These are phyloP conservation scores for Pythium folliculosum DNA, from an alignment of 352 stramenopile species.

Conservation along the genomic window DNA sequence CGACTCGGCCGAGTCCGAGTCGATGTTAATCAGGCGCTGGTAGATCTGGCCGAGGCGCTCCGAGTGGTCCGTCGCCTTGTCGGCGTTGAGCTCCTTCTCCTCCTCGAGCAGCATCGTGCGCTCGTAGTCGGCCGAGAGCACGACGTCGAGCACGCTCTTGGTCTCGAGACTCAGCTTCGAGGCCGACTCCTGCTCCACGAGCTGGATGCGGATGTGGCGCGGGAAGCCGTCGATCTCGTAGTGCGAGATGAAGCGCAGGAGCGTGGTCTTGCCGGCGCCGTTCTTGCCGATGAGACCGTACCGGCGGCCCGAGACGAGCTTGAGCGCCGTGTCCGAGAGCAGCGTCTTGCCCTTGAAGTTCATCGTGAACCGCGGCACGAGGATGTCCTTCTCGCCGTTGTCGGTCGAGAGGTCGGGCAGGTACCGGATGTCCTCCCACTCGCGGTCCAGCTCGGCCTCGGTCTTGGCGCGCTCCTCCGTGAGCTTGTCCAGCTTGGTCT, in stretches of 20 bases:
- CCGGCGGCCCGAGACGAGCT: slow-evolving; percentile 78
- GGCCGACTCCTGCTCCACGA: slow-evolving; percentile 94
- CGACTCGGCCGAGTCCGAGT: slow-evolving; percentile 89
- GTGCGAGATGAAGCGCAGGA: slow-evolving; percentile 95
- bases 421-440: slow-evolving; percentile 80
- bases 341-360: slow-evolving; percentile 92
- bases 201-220: slow-evolving; percentile 93
- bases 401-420: slow-evolving; percentile 77
- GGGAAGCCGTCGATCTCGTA: slow-evolving; percentile 97
- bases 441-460: slow-evolving; percentile 66
- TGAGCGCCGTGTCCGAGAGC: slow-evolving; percentile 84
- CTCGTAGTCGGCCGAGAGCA: slow-evolving; percentile 95
- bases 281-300: slow-evolving; percentile 96
- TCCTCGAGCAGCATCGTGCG: slow-evolving; percentile 89
- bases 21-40: slow-evolving; percentile 88
- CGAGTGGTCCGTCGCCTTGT: slow-evolving; percentile 61
- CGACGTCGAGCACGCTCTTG: slow-evolving; percentile 92
- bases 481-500: slow-evolving; percentile 68
- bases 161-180: slow-evolving; percentile 81
- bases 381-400: slow-evolving; percentile 86
- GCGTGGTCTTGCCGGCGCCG: slow-evolving; percentile 93
- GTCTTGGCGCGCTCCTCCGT: slow-evolving; percentile 56
- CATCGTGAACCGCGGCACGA: slow-evolving; percentile 86
- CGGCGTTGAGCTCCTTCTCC: slow-evolving; percentile 90
- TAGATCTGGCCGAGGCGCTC: slow-evolving; percentile 80